These are phyloP conservation scores for Brassica carinata DNA, from an alignment of 345 rosid species.

Conservation along the genomic window DNA sequence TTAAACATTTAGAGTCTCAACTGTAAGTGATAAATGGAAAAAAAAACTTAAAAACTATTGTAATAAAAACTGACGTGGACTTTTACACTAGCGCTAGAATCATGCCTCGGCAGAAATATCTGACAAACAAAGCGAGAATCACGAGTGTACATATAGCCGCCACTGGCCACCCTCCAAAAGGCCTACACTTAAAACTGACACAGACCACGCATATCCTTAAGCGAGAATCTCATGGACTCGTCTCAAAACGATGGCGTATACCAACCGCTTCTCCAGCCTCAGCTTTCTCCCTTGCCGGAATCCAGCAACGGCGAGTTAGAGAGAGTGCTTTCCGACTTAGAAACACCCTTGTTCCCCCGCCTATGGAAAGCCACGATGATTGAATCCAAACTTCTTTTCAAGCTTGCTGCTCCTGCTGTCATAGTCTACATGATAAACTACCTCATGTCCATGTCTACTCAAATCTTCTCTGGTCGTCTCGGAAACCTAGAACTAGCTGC, in stretches of 20 bases:
- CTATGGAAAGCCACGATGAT: slow-evolving; percentile 22
- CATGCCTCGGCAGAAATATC: neutral
- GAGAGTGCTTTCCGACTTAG: slow-evolving; percentile 8
- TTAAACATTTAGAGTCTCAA: neutral
- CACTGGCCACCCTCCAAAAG: neutral
- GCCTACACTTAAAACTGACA: neutral
- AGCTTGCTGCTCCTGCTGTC: slow-evolving; percentile 55
- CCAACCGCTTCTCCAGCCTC: slow-evolving; percentile 15
- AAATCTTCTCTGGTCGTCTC: slow-evolving; percentile 57
- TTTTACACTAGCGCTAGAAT: neutral
- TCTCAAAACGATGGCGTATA: slow-evolving; percentile 1
- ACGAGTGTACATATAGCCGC: neutral
- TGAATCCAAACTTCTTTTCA: slow-evolving; percentile 44
- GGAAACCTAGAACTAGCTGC: slow-evolving; percentile 62
- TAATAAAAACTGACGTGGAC: neutral
- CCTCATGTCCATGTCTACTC: slow-evolving; percentile 59
- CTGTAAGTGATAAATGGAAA: neutral
- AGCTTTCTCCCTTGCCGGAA: neutral
- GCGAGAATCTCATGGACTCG: slow-evolving; percentile 27
- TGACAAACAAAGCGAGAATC: neutral
- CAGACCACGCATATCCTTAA: neutral
- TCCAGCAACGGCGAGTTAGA: slow-evolving; percentile 29
- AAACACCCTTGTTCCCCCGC: slow-evolving; percentile 5
- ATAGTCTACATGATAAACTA: slow-evolving; percentile 54
- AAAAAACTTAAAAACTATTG: neutral